Evolutionary conservation across 108 stramenopile species (phyloP).

Genomic region (Pseudonitzschia delicatissima): DNA sequence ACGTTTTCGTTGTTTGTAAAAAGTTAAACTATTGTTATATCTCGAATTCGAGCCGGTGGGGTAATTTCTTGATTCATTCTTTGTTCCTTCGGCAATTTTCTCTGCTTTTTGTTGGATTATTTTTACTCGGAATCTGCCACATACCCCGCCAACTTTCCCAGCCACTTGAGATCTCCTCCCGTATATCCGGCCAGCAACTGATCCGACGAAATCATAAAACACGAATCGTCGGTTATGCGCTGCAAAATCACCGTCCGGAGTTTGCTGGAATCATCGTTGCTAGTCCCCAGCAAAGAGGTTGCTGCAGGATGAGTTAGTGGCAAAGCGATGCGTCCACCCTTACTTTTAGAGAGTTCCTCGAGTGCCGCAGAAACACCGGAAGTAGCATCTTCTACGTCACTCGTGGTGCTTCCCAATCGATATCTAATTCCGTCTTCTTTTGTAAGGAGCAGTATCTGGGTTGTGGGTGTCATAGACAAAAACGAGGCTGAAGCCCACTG

Average conservation of each 20-base stretch:
- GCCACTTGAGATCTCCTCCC: constrained; percentile 67
- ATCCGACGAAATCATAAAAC: constrained; percentile 61
- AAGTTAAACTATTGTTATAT: not conserved
- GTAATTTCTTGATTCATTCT: too few relatives aligned
- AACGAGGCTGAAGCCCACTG: constrained; percentile 54
- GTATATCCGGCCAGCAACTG: constrained; percentile 67
- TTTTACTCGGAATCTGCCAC: too few relatives aligned
- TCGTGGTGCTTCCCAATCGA: constrained; percentile 18
- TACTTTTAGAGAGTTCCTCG: constrained; percentile 30
- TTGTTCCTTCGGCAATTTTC: too few relatives aligned
- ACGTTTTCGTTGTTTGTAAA: not conserved
- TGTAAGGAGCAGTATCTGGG: constrained; percentile 34
- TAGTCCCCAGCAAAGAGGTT: not conserved
- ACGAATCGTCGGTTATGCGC: constrained; percentile 43
- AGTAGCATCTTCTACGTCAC: not conserved
- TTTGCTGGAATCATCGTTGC: not conserved
- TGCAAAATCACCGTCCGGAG: constrained; percentile 72
- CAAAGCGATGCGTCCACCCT: constrained; percentile 61
- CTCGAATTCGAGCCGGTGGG: too few relatives aligned
- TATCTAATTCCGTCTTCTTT: constrained; percentile 14
- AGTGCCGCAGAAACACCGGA: constrained; percentile 29
- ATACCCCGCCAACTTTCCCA: constrained; percentile 63
- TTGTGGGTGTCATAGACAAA: constrained; percentile 52
- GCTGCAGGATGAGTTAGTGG: constrained; percentile 57
- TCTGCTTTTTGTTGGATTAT: too few relatives aligned